Evolutionary conservation across 2,329 filamentous ascomycete genomes (phyloP), one percentile per base, ranked within the genome.

Genomic region (Ascocoryne sarcoides): DNA sequence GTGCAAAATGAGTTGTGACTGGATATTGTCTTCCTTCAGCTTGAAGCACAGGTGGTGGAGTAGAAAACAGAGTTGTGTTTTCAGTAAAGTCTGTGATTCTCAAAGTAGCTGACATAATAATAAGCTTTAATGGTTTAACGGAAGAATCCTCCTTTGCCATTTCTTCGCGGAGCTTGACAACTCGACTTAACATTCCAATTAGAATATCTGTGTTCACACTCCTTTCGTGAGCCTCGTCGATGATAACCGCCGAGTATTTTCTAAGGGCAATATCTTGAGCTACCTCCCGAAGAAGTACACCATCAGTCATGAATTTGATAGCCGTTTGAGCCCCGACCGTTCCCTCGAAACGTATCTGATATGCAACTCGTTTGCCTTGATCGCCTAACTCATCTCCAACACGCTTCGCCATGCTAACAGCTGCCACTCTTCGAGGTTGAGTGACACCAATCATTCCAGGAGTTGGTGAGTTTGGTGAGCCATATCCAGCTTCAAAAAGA

Each of bases 221-320:
- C 54, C 93, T 78, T 61, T 98, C 92, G 66, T 98, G 92, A 1
- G 92, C 92, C 63, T 98, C 92, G 55, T 98, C 92, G 45, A 98
- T 90, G 36, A 98, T 76, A 38, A 98, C 84, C 10, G 84, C 84
- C 0, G 90, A 95, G 62, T 98, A 98, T 53, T 93, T 93, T 36
- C 74, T 77, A 32, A 98, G 65, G 0, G 86, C 73, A 56, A 96
- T 87, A 58, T 98, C 92, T 49, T 92, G 81, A 1, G 85, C 81
- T 39, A 95, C 82, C 62, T 98, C 92, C 42, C 92, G 81, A 8
- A 98, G 73, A 44, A 98, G 68, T 19, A 98, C 88, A 72, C 92
- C 92, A 62, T 98, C 92, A 0, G 92, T 98, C 89, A 98, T 95
- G 65, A 96, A 98, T 61, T 98, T 98, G 60, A 98, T 77, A 4